Base-by-base conservation (phyloP, 345 rosid genomes). In the Limnanthes douglasii region DNA sequence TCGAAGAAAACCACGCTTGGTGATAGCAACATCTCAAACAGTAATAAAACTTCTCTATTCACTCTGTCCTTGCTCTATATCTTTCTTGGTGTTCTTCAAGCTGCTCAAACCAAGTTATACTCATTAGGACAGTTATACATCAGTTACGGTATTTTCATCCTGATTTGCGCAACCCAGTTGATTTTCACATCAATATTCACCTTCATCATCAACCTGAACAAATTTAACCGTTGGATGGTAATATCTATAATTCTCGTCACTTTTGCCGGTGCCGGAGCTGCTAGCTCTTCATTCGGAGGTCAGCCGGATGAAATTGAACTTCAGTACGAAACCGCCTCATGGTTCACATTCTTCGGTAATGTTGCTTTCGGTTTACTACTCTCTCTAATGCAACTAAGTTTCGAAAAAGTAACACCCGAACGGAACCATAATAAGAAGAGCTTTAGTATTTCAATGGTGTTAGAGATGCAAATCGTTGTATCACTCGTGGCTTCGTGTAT, bases 101-200 rank as follows among this genome's bases (percentile, higher is more conserved):
- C 65, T 19, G 39, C 53, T 14, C 52, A 57, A 27, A 54, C 54
- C 34, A 49, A 34, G 37, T 54, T 54, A 21, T 58, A 58, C 25
- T 51, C 65, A 8, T 12, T 64, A 0, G 69, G 69, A 16, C 44
- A 56, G 41, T 31, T 39, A 0, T 60, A 51, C 27, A 56, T 53
- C 19, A 25, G 69, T 2, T 57, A 42, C 48, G 54, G 60, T 6
- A 20, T 57, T 13, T 60, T 61, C 43, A 38, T 61, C 25, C n/a
- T n/a, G n/a, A n/a, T n/a, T n/a, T n/a, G n/a, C n/a, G 59, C 70
- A 11, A 46, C 73, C 37, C 93, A 79, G 23, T 27, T 75, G 41
- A 55, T 53, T 1, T 60, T 54, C 37, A 73, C 59, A 21, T 57
- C 64, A 4, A 13, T 72, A 0, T 65, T 68, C 15, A 63, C 68